Base-by-base conservation (phyloP, 129 eudicot genomes). In the Artemisia annua region DNA sequence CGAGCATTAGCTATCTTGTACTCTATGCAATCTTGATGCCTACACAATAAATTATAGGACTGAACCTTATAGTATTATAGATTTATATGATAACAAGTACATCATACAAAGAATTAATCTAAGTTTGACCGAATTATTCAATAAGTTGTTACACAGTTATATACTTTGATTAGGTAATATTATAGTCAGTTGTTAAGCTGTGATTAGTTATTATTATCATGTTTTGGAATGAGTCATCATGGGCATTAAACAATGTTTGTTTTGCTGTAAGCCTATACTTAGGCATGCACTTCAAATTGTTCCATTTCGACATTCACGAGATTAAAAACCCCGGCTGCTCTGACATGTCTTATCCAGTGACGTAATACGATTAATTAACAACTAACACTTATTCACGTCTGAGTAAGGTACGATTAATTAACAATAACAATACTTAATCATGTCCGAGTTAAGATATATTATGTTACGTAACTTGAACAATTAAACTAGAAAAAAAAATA, bases 181-280 rank as follows among this genome's bases (percentile, higher is more conserved):
- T 7, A 32, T 7, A 35, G 50, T 63, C 39, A 32, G 26, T 39
- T 32, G 69, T 63, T 63, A 63, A 63, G 69, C 1, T 32, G 51
- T 63, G 69, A 16, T 62, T 62, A 52, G 20, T 7, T 9, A 16
- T 16, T 15, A 32, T 5, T 2, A 63, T n/a, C 15, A n/a, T 15
- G 68, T 32, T 39, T 63, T 8, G 7, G 2, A 30, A 15, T 63
- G 69, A 7, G 28, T 63, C 69, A 16, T 63, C 51, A 39, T 18
- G 39, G 14, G 18, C 28, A 22, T 3, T 39, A 32, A 63, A 63
- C 50, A 63, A 63, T 35, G 12, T 18, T 63, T 63, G 69, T 16
- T 43, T 63, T 35, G 19, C 68, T 63, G 68, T 35, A n/a, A 61
- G 32, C 66, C 66, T 28, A 28, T 14, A 61, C 66, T 14, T 61